Conservation (phyloP, 2,329 filamentous ascomycete species). For the Pseudovirgaria hyperparasitica region DNA sequence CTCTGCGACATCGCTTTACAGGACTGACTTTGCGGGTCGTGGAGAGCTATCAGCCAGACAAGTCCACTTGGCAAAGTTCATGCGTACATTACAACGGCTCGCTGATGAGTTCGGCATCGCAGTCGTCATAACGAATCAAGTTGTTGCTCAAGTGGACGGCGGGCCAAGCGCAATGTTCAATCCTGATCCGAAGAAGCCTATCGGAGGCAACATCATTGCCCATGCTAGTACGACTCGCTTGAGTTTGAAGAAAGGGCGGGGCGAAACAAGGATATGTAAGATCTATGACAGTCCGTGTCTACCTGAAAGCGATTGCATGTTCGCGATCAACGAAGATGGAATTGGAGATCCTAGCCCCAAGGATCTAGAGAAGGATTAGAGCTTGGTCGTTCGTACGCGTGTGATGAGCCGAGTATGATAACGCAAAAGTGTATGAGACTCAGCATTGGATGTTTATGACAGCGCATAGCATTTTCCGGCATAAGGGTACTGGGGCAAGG, state of each 20-base stretch:
- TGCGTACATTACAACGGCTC: conserved; percentile 69
- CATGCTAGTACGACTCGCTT: conserved; percentile 92
- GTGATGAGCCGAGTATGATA: neutral
- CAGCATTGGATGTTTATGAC: conserved; percentile 5
- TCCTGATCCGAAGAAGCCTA: conserved; percentile 96
- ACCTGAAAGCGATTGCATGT: conserved; percentile 90
- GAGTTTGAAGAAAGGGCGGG: conserved; percentile 89
- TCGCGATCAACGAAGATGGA: conserved; percentile 93
- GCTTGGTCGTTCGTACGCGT: neutral
- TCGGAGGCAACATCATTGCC: conserved; percentile 97
- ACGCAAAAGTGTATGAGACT: neutral
- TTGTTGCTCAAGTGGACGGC: conserved; percentile 95
- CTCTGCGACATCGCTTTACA: conserved; percentile 87
- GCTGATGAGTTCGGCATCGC: conserved; percentile 83
- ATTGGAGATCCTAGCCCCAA: conserved; percentile 94
- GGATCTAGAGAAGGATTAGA: conserved; percentile 76
- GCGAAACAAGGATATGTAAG: conserved; percentile 93
- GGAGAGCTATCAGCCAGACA: conserved; percentile 93
- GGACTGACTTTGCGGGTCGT: conserved; percentile 93
- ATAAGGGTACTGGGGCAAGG: too few species aligned
- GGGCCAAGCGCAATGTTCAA: conserved; percentile 98
- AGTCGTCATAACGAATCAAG: conserved; percentile 97
- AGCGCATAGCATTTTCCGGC: too few species aligned
- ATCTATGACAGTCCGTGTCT: conserved; percentile 98
- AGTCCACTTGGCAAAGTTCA: conserved; percentile 76